Percentiles rank a stretch among this genome's conserved stretches.
These are phyloP conservation scores for Russula abietina DNA, from an alignment of 768 basidiomycete species.

Conservation along the genomic window DNA sequence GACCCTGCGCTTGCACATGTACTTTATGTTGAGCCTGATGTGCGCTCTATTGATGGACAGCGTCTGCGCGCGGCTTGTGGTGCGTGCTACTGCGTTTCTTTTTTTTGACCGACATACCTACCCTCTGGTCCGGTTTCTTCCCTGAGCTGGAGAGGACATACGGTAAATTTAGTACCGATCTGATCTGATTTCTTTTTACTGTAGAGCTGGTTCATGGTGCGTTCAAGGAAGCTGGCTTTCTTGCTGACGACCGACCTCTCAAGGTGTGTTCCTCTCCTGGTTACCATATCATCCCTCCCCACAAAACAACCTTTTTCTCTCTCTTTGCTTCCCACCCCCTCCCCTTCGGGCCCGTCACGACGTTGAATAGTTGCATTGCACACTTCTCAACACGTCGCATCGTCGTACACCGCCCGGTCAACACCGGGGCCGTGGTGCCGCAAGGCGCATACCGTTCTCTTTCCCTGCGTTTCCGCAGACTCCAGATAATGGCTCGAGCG, in stretches of 20 bases:
- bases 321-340: too few relatives aligned
- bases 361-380: slow-evolving; percentile 34
- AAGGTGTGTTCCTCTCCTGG: slow-evolving; percentile 31
- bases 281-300: too few relatives aligned
- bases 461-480: slow-evolving; percentile 26
- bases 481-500: slow-evolving; percentile 31
- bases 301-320: background rate
- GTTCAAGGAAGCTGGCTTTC: slow-evolving; percentile 32
- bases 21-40: slow-evolving; percentile 48
- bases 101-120: background rate
- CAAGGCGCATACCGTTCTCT: slow-evolving; percentile 38
- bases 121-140: too few relatives aligned
- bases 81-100: background rate
- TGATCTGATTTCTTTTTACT: too few relatives aligned
- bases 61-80: slow-evolving; percentile 34
- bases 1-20: slow-evolving; percentile 44
- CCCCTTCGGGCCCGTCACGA: background rate
- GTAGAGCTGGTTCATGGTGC: slow-evolving; percentile 32
- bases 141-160: too few relatives aligned
- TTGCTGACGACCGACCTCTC: slow-evolving; percentile 33
- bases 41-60: slow-evolving; percentile 31
- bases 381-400: slow-evolving; percentile 35
- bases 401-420: slow-evolving; percentile 29
- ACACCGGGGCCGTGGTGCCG: background rate
- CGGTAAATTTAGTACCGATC: too few relatives aligned